Evolutionary conservation across 202 grass and related monocot species (phyloP).

Genomic region (Elaeis oleifera): DNA sequence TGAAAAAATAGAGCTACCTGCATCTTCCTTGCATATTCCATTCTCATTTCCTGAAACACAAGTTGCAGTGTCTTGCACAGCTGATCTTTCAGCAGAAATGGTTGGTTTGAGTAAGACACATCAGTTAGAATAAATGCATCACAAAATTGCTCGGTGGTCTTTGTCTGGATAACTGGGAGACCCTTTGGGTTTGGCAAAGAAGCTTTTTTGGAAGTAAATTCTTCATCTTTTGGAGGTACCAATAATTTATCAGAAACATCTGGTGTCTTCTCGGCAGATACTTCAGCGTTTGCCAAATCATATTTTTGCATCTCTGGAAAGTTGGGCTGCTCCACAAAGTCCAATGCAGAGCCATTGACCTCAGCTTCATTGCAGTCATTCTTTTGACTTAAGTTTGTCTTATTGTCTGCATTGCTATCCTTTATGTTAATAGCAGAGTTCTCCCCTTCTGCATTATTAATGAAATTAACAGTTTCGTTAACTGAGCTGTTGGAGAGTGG

Average conservation of each 20-base stretch:
- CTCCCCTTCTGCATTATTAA: constrained; percentile 13
- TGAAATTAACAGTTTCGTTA: constrained; percentile 18
- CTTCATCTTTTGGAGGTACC: constrained; percentile 20
- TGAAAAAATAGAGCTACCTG: constrained; percentile 18
- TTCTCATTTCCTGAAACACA: constrained; percentile 29
- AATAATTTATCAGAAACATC: constrained; percentile 24
- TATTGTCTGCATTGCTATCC: constrained; percentile 27
- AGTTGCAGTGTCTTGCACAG: constrained; percentile 19
- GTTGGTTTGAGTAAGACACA: constrained; percentile 25
- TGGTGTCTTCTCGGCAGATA: constrained; percentile 18
- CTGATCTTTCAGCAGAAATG: constrained; percentile 23
- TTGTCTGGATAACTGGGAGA: constrained; percentile 32
- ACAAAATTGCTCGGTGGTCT: constrained; percentile 1
- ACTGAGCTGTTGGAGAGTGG: constrained; percentile 17
- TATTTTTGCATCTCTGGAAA: constrained; percentile 24
- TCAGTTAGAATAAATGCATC: constrained; percentile 17
- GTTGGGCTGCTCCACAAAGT: constrained; percentile 11
- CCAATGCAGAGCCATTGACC: constrained; percentile 18
- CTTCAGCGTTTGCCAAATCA: constrained; percentile 16
- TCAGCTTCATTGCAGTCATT: constrained; percentile 23
- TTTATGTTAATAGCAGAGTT: constrained; percentile 1
- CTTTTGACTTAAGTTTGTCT: constrained; percentile 25
- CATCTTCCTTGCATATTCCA: constrained; percentile 28
- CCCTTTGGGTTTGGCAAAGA: constrained; percentile 9
- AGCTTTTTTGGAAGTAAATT: constrained; percentile 23